These are phyloP conservation scores for Protostelium mycophagum DNA, from an alignment of 78 protist genomes.

Conservation along the genomic window DNA sequence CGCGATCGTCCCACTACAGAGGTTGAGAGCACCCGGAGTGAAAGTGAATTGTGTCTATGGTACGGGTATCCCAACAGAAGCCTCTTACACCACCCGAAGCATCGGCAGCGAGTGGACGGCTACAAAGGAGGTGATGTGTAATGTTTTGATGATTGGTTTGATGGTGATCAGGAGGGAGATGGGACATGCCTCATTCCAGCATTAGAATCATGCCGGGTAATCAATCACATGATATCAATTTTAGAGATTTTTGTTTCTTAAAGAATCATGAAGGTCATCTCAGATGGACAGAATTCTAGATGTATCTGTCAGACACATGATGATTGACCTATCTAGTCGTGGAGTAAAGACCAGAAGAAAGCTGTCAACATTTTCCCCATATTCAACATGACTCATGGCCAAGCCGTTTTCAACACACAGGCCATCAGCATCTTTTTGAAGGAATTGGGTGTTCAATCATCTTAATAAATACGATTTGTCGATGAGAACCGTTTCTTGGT, in stretches of 20 bases:
- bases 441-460: no score
- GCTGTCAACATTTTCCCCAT: neutral
- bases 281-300: no score
- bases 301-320: no score
- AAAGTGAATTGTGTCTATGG: neutral
- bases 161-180: neutral
- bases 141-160: no score
- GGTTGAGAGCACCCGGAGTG: neutral
- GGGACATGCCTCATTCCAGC: neutral
- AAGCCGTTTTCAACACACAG: neutral
- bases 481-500: no score
- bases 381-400: neutral
- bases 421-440: neutral
- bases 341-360: neutral
- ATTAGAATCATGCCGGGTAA: neutral
- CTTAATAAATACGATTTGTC: no score
- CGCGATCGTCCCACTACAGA: neutral
- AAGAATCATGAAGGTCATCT: no score
- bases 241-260: no score
- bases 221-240: neutral
- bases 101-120: neutral
- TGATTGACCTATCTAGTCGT: no score
- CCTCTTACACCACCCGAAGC: neutral
- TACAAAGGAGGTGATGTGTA: no score
- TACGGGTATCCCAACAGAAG: neutral